Evolutionary conservation across 2,329 filamentous ascomycete genomes (phyloP).

Genomic region (Biscogniauxia marginata): DNA sequence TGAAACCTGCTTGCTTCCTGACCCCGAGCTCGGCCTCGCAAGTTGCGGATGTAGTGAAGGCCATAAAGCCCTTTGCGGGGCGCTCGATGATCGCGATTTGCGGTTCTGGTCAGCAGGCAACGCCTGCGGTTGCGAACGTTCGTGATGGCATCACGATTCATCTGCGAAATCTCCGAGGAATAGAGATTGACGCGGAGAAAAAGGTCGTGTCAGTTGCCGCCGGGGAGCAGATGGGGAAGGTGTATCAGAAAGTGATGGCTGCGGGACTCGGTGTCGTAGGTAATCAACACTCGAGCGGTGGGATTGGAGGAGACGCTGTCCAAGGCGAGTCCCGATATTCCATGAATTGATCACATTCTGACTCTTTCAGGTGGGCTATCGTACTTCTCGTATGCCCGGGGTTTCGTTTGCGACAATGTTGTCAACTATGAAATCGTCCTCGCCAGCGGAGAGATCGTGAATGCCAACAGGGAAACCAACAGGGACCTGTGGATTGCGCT

Average conservation of each 20-base stretch:
- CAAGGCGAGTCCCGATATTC: conserved; percentile 10
- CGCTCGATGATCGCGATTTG: conserved; percentile 5
- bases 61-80: conserved; percentile 2
- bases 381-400: conserved; percentile 11
- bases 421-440: conserved; percentile 35
- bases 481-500: conserved; percentile 28
- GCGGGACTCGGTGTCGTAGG: conserved; percentile 14
- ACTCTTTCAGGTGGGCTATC: conserved; percentile 12
- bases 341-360: neutral
- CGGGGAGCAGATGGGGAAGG: conserved; percentile 8
- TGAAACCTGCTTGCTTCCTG: conserved; percentile 15
- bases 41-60: conserved; percentile 12
- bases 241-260: conserved; percentile 14
- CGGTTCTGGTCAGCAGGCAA: conserved; percentile 9
- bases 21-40: conserved; percentile 10
- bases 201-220: conserved; percentile 6
- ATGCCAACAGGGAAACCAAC: conserved; percentile 34
- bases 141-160: conserved; percentile 10
- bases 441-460: conserved; percentile 35
- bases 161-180: conserved; percentile 5
- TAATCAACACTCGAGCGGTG: conserved; percentile 15
- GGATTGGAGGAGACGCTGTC: conserved; percentile 16
- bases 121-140: conserved; percentile 8
- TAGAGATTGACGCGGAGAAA: conserved; percentile 5
- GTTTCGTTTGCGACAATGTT: conserved; percentile 17